Base-by-base conservation (phyloP, 2,329 filamentous ascomycete species). In the Aspergillus neoniger region DNA sequence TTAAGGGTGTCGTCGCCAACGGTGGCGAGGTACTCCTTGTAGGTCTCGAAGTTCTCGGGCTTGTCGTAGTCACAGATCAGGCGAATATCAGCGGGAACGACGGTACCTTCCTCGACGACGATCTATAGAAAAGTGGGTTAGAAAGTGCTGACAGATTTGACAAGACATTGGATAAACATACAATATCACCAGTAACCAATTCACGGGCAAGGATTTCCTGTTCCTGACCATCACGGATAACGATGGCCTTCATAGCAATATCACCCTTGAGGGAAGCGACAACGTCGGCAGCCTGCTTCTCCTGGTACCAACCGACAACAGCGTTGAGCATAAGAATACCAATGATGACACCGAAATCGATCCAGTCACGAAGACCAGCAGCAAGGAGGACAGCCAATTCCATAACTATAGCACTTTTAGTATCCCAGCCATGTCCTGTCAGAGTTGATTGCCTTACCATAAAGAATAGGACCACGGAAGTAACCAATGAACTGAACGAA, bases 271-370 rank as follows among this genome's bases (percentile, higher is more conserved):
- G 80, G 64, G 82, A 86, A 59, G 88, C 88, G 70, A 91, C 88
- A 71, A 91, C 88, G 77, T 91, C 89, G 67, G 88, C 89, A 69
- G 89, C 89, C 78, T 91, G 88, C 81, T 91, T 91, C 79, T 91
- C 89, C 76, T 91, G 89, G 77, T 91, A 91, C 86, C 88, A 91
- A 81, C 89, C 89, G 75, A 91, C 89, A 65, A 88, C 80, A 66
- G 89, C 89, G 80, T 92, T 92, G 64, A 92, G 86, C 73, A 88
- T 69, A 58, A 92, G 80, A 77, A 92, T 91, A 81, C 85, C 89
- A 70, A 88, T 85, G 75, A 91, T 91, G 76, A 92, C 88, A 84
- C 88, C 88, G 68, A 91, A 84, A 80, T 92, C 89, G 66, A 91
- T 84, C 88, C 88, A 91, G 78, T 90, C 88, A 74, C 84, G 83